A percentile compares a stretch with the other conserved stretches of the same genome.
These are phyloP conservation scores for Holtermanniella nyarrowii DNA, from an alignment of 768 basidiomycete genomes.

Conservation along the genomic window DNA sequence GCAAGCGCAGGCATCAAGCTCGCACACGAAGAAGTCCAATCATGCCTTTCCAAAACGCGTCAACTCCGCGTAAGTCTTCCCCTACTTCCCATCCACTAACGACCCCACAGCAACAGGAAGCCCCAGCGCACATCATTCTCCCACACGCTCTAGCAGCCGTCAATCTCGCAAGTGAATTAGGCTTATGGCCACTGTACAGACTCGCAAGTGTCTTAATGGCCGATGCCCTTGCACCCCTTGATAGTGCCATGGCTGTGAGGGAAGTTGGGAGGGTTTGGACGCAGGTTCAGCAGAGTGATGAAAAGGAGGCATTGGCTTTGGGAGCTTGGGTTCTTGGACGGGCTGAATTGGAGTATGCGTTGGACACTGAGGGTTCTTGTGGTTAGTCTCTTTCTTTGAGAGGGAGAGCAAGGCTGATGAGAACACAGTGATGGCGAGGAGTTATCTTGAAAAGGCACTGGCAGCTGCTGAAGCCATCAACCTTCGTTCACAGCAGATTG, in stretches of 20 bases:
- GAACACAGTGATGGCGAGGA: not conserved
- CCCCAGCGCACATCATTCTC: slow-evolving; percentile 21
- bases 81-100: not conserved
- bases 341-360: slow-evolving; percentile 11
- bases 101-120: not conserved
- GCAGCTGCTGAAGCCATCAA: not conserved
- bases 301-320: slow-evolving; percentile 13
- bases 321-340: slow-evolving; percentile 18
- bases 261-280: slow-evolving; percentile 20
- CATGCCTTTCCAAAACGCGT: slow-evolving; percentile 4
- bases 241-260: slow-evolving; percentile 13
- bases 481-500: not conserved
- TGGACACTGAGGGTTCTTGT: not conserved
- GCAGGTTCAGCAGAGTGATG: slow-evolving; percentile 11
- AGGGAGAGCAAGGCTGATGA: too few relatives aligned
- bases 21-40: slow-evolving; percentile 12
- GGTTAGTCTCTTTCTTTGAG: not conserved
- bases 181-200: slow-evolving; percentile 23
- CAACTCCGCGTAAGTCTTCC: slow-evolving; percentile 8
- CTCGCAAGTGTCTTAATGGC: slow-evolving; percentile 19
- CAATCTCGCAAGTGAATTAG: slow-evolving; percentile 18
- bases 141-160: slow-evolving; percentile 20
- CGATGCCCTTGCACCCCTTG: slow-evolving; percentile 25
- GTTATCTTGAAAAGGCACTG: not conserved
- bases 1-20: slow-evolving; percentile 1